A percentile compares a stretch with the other conserved stretches of the same genome.
Evolutionary conservation across 1,284 basidiomycete species (phyloP).

Genomic region (Flammula alnicola): DNA sequence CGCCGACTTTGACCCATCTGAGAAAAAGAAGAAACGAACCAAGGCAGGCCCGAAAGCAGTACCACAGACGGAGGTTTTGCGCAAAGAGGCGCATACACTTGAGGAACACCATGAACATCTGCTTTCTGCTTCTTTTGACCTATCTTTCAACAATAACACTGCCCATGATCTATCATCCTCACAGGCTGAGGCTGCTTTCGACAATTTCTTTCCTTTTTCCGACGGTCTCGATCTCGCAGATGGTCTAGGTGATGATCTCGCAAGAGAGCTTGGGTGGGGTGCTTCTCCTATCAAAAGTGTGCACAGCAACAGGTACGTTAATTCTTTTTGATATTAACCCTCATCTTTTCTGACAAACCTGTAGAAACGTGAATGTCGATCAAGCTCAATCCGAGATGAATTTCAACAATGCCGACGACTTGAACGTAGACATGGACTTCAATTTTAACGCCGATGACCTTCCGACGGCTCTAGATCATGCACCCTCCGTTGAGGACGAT

Average conservation of each 20-base stretch:
- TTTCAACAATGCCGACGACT: constrained; percentile 11
- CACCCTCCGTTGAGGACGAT: not conserved
- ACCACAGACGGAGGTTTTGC: constrained; percentile 45
- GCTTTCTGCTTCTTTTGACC: constrained; percentile 66
- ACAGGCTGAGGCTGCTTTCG: constrained; percentile 55
- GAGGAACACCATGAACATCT: constrained; percentile 72
- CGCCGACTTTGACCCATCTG: constrained; percentile 52
- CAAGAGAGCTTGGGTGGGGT: constrained; percentile 75
- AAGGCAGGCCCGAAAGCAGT: constrained; percentile 39
- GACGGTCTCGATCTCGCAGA: constrained; percentile 59
- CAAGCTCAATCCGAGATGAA: constrained; percentile 7
- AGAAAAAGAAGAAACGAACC: constrained; percentile 28
- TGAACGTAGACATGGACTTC: constrained; percentile 31
- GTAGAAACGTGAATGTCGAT: constrained; percentile 8
- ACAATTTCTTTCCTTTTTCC: constrained; percentile 53
- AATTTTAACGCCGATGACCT: constrained; percentile 27
- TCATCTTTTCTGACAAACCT: not conserved
- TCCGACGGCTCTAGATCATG: not conserved
- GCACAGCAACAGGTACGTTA: constrained; percentile 17
- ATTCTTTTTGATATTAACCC: not conserved
- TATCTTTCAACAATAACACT: constrained; percentile 46
- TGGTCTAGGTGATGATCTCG: constrained; percentile 64
- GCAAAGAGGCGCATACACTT: constrained; percentile 64
- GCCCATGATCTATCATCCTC: constrained; percentile 54
- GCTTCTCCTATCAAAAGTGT: constrained; percentile 32